phyloP scores from a whole-genome alignment of 2,329 filamentous ascomycete genomes.

The Colletotrichum sp. region DNA sequence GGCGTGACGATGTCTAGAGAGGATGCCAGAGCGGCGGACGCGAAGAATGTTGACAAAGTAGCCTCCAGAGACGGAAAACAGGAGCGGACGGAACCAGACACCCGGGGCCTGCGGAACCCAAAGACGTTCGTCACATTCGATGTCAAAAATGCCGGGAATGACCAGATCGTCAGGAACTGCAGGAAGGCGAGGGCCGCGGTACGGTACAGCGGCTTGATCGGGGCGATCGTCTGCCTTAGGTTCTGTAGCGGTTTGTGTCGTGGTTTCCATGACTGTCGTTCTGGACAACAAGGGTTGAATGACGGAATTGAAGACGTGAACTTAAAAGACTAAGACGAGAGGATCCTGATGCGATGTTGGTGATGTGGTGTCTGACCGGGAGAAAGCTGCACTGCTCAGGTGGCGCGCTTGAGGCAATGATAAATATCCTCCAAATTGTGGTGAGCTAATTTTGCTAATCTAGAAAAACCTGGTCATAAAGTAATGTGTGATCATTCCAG shows the following conservation, averaged over 20 bases:
- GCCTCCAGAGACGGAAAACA: slow-evolving; percentile 30
- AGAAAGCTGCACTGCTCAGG: background rate
- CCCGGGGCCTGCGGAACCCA: slow-evolving; percentile 34
- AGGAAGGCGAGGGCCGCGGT: slow-evolving; percentile 12
- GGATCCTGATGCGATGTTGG: background rate
- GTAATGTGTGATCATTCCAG: background rate
- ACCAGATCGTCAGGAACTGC: slow-evolving; percentile 27
- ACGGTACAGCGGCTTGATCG: background rate
- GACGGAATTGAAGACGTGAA: background rate
- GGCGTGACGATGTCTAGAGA: slow-evolving; percentile 36
- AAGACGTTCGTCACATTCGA: slow-evolving; percentile 32
- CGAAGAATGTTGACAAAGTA: background rate
- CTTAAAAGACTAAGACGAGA: background rate
- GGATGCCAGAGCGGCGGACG: slow-evolving; percentile 23
- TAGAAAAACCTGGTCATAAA: background rate
- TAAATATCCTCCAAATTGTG: background rate
- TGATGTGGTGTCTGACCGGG: background rate
- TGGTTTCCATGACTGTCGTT: background rate
- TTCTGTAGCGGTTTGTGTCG: background rate
- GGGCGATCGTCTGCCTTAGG: background rate
- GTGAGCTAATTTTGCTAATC: background rate
- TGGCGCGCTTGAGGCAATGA: background rate
- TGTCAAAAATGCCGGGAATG: slow-evolving; percentile 27
- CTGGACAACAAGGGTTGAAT: background rate
- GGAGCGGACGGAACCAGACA: slow-evolving; percentile 35